Conservation (phyloP, 225 moss, liverwort and hornwort species). For the Takakia lepidozioides region DNA sequence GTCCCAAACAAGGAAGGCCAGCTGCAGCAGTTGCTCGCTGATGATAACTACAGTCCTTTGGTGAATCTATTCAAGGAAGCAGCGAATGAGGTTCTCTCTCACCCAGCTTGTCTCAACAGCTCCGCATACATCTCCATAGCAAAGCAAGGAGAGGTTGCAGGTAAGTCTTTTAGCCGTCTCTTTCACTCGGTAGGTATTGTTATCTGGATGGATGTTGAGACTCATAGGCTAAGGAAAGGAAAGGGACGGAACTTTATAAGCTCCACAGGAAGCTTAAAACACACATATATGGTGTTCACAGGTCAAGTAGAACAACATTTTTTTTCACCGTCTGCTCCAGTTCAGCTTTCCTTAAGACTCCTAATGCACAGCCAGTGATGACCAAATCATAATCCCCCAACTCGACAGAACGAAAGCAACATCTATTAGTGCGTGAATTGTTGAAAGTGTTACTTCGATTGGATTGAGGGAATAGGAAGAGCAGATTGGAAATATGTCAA, state of each 20-base stretch:
- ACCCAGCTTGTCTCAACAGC: conserved; percentile 47
- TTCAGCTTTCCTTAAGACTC: too few species aligned
- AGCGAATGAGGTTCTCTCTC: conserved; percentile 53
- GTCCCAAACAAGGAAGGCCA: conserved; percentile 96
- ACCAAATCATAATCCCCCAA: too few species aligned
- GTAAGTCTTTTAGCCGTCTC: conserved; percentile 22
- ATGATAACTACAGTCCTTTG: conserved; percentile 86
- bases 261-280: background rate
- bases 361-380: too few species aligned
- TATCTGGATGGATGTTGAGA: background rate
- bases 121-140: conserved; percentile 84
- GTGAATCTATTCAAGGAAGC: conserved; percentile 91
- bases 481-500: background rate
- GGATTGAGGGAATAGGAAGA: background rate
- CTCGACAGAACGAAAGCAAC: too few species aligned
- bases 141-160: conserved; percentile 98
- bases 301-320: background rate
- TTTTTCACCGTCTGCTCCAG: background rate
- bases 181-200: background rate
- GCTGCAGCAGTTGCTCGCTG: conserved; percentile 90
- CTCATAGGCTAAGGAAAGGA: too few species aligned
- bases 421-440: too few species aligned
- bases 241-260: too few species aligned
- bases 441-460: too few species aligned
- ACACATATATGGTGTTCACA: background rate